Base-by-base conservation (phyloP, 2,329 filamentous ascomycete species). In the Beauveria bassiana region DNA sequence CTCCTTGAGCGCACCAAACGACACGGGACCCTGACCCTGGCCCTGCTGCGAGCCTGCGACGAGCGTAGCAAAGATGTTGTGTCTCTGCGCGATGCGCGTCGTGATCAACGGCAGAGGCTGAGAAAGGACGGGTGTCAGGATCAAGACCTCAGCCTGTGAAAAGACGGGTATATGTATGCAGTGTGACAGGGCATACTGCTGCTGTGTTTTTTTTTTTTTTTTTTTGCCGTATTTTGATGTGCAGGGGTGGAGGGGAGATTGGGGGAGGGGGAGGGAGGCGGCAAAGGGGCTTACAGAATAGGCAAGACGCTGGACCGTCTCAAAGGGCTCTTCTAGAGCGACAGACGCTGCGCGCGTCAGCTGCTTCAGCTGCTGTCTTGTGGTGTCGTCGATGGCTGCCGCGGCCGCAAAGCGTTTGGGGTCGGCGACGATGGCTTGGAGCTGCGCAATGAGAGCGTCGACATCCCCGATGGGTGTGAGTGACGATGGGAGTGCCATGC, bases 321-420 rank as follows among this genome's bases (percentile, higher is more conserved):
- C 65, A 63, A 65, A 66, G 24, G 65, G 65, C 50, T 64, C 61
- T 18, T 66, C 64, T 8, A 66, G 51, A 20, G 59, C 63, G 4
- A 61, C 47, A 7, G 65, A 51, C 1, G 63, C 63, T 9, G 59
- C 28, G 26, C 64, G 59, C 14, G 61, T 31, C 49, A 66, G 24
- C 24, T 62, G 61, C 61, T 53, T 58, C 9, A 62, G 45, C 46
- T 58, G 42, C 56, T 54, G 64, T 2, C 62, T 31, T 49, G 34
- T 58, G 38, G 40, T 20, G 9, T 62, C 55, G 43, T 62, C 49
- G 24, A 60, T 46, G 40, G 14, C 56, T 3, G 16, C 26, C 28
- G 42, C 24, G 51, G 40, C 40, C 24, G 38, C 22, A 34, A 34
- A 49, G 5, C 31, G 49, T 28, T 53, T 40, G 28, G 59, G 54